Base-by-base conservation (phyloP, 2,329 filamentous ascomycete species). In the Aureobasidium sp. region DNA sequence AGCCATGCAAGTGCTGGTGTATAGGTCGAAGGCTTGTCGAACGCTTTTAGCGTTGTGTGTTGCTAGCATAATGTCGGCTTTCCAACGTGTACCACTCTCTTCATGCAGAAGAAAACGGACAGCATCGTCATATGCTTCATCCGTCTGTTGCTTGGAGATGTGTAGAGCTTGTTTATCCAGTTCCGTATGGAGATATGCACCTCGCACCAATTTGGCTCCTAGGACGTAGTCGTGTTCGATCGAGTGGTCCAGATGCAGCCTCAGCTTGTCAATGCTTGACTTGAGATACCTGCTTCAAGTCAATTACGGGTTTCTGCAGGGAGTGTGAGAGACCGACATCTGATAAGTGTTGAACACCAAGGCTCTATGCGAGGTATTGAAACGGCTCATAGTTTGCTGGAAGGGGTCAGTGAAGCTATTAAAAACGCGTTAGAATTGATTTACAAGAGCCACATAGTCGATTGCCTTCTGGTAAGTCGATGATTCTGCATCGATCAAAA, bases 401-500 rank as follows among this genome's bases (percentile, higher is more conserved):
- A 11, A 42, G 11, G 20, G 3, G 8, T 55, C 36, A 55, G 22
- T 6, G 11, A 12, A 44, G 41, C 14, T 20, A 44, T 15, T 5
- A 1, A 3, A 29, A n/a, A 20, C 15, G 12, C 14, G 14, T 2
- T 14, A 5, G 20, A 4, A 1, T 25, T 27, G 17, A 42, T 36
- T 55, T 11, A 55, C 51, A 17, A 60, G 57, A 49, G 44, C 34
- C 3, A 8, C 22, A 12, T 12, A 39, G n/a, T 60, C 57, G 15
- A 60, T 60, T 5, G 44, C 57, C 22, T 22, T 39, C 25, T 60
- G 57, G 36, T 48, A 48, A 7, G 31, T 45, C n/a, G 42, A 51
- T 7, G 34, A 51, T 22, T 60, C 57, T 4, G 57, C 57, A 49
- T 60, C 57, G 5, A 60, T 49, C 27, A 60, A 20, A 12, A 60